Evolutionary conservation across 2,329 filamentous ascomycete species (phyloP).

Genomic region (Cucurbitaria berberidis): DNA sequence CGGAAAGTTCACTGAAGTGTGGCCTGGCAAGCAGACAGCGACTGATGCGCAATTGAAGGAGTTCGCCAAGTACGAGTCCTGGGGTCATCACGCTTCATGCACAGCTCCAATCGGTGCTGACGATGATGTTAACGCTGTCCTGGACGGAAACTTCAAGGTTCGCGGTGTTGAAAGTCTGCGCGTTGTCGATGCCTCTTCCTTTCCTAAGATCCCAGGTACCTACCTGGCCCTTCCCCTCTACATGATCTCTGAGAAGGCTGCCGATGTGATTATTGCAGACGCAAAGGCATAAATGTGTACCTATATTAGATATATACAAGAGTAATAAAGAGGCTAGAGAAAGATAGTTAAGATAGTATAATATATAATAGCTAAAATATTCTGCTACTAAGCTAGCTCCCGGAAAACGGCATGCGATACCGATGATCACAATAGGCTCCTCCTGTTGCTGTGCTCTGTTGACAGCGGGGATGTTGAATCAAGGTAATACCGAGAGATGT

Average conservation of each 20-base stretch:
- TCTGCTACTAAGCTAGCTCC: too few species aligned
- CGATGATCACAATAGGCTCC: too few species aligned
- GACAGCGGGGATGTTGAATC: too few species aligned
- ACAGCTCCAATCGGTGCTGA: constrained; percentile 63
- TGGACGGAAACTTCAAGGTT: constrained; percentile 61
- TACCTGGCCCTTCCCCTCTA: constrained; percentile 61
- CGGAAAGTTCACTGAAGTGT: constrained; percentile 54
- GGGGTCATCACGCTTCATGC: constrained; percentile 63
- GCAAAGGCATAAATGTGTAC: too few species aligned
- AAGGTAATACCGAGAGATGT: too few species aligned
- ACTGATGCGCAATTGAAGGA: constrained; percentile 52
- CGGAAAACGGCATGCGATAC: too few species aligned
- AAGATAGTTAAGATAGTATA: too few species aligned
- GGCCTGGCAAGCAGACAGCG: constrained; percentile 56
- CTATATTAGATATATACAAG: too few species aligned
- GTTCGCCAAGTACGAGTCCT: constrained; percentile 36
- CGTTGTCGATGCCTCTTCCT: constrained; percentile 51
- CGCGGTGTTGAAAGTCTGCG: constrained; percentile 60
- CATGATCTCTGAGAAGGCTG: constrained; percentile 67
- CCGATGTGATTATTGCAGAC: constrained; percentile 59
- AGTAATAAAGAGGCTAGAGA: too few species aligned
- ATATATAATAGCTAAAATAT: too few species aligned
- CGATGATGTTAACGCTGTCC: constrained; percentile 57
- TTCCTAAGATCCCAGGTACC: constrained; percentile 55
- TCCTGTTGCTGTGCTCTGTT: too few species aligned